These are phyloP conservation scores for Cubamyces lactineus DNA, from an alignment of 768 basidiomycete genomes.

Conservation along the genomic window DNA sequence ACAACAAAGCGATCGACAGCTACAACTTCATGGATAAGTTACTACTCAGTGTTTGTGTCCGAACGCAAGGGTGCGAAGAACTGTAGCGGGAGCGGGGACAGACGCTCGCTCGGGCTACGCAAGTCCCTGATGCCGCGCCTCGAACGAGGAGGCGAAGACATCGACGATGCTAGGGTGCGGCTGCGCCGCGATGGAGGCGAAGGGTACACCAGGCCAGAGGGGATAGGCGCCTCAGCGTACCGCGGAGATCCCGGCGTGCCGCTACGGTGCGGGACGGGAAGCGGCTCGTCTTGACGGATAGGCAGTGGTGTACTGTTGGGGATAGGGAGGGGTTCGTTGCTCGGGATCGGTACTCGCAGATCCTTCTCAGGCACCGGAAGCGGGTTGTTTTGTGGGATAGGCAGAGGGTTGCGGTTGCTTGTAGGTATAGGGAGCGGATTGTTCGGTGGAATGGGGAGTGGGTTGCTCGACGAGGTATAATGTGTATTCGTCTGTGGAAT, in stretches of 20 bases:
- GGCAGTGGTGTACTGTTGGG: slow-evolving; percentile 2
- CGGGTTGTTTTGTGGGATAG: neutral
- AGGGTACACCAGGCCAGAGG: slow-evolving; percentile 23
- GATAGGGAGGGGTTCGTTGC: slow-evolving; percentile 4
- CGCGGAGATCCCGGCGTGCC: slow-evolving; percentile 10
- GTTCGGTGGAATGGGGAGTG: slow-evolving; percentile 10
- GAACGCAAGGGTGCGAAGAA: slow-evolving; percentile 23
- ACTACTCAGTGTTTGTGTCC: slow-evolving; percentile 17
- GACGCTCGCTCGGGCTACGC: slow-evolving; percentile 18
- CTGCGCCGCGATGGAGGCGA: slow-evolving; percentile 19
- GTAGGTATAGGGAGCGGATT: slow-evolving; percentile 11
- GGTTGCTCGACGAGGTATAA: neutral
- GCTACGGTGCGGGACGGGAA: slow-evolving; percentile 21
- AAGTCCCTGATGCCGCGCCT: slow-evolving; percentile 11
- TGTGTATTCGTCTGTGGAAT: neutral
- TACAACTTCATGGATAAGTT: slow-evolving; percentile 4
- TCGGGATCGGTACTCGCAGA: neutral
- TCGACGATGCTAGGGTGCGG: slow-evolving; percentile 1
- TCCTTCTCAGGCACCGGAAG: neutral
- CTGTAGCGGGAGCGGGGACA: slow-evolving; percentile 20
- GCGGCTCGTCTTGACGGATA: slow-evolving; percentile 10
- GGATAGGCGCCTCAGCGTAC: slow-evolving; percentile 25
- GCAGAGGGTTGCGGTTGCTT: neutral
- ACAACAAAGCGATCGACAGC: slow-evolving; percentile 1
- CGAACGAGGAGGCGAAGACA: slow-evolving; percentile 7